Base-by-base conservation (phyloP, 2,329 filamentous ascomycete species). In the Colletotrichum sp. region DNA sequence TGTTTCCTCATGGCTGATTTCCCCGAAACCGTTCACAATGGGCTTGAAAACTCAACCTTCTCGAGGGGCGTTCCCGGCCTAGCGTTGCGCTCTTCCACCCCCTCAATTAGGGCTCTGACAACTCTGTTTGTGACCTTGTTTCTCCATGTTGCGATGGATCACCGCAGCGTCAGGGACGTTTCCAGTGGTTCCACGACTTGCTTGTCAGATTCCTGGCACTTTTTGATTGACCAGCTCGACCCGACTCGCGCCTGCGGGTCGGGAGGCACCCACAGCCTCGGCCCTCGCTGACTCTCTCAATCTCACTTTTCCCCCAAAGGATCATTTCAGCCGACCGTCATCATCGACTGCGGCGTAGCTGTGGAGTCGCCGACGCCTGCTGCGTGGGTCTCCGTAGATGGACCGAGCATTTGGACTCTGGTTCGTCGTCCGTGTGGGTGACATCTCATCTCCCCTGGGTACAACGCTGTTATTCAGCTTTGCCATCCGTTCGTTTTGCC, bases 361-460 rank as follows among this genome's bases (percentile, higher is more conserved):
- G 70, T 75, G 72, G 72, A 44, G 69, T 55, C 48, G n/a, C n/a
- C 34, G 48, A 61, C 30, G 67, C 25, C 64, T 69, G 55, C 64
- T 68, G 64, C 73, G 64, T 75, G 73, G 72, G 70, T 48, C 70
- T 68, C 59, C 70, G 32, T 44, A 73, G 70, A 76, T 74, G 74
- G 69, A 48, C 71, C 59, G 70, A 74, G 59, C 52, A 48, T 64
- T 63, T 44, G 59, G 34, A 65, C 52, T 48, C 69, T 44, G 59
- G 34, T 19, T 60, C 63, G 32, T 71, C 25, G 28, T 36, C 39
- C 59, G 57, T 68, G 57, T 39, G 57, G 22, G 55, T 73, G 71
- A 73, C 74, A 75, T 75, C 48, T 65, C 70, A 75, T 73, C 60
- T 72, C 63, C 34, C 57, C 28, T 48, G 55, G 57, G 68, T 68